These are phyloP conservation scores for Clathrus columnatus DNA, from an alignment of 768 basidiomycete species.

Conservation along the genomic window DNA sequence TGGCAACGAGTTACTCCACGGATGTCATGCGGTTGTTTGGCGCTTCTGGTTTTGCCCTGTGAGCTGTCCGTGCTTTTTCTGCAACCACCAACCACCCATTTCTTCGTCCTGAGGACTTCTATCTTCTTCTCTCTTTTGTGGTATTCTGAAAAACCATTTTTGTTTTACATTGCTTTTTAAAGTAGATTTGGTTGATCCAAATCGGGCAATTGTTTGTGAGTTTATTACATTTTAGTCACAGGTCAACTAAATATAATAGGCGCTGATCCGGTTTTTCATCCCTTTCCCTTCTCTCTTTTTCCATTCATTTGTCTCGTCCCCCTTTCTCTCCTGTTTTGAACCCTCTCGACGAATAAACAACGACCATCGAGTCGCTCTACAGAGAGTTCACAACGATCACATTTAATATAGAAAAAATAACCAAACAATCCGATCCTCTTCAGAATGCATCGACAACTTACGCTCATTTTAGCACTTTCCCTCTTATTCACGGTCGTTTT, in stretches of 20 bases:
- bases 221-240: not conserved
- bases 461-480: constrained; percentile 54
- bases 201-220: not conserved
- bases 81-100: not conserved
- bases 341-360: not conserved
- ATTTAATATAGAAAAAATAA: not conserved
- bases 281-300: not conserved
- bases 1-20: too few species aligned
- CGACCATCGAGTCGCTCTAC: not conserved
- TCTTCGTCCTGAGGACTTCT: not conserved
- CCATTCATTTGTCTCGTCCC: constrained; percentile 1
- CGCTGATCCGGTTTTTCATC: not conserved
- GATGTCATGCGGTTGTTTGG: too few species aligned
- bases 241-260: not conserved
- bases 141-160: too few species aligned
- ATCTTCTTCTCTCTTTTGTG: not conserved
- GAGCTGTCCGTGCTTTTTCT: not conserved
- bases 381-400: not conserved
- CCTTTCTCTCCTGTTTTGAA: not conserved
- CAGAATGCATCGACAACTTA: constrained; percentile 2
- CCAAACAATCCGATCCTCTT: not conserved
- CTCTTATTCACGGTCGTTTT: constrained; percentile 48
- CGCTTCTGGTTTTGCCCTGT: too few species aligned
- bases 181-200: not conserved
- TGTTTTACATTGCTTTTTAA: too few species aligned